Evolutionary conservation across 345 rosid genomes (phyloP).

Genomic region (Hypericum androsaemum): DNA sequence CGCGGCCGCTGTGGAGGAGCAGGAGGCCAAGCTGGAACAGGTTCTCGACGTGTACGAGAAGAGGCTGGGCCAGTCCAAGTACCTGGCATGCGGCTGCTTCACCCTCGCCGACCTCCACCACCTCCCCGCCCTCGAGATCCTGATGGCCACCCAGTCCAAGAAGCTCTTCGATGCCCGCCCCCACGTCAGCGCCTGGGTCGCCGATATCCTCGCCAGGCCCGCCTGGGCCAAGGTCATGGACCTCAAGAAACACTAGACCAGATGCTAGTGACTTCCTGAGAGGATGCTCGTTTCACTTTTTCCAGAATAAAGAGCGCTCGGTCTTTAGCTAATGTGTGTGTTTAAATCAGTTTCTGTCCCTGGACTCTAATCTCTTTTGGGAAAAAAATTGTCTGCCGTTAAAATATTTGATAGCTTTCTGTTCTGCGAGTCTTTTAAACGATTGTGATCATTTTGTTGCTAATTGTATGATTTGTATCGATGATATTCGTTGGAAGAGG

Average conservation of each 20-base stretch:
- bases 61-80: constrained; percentile 11
- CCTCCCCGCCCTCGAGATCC: constrained; percentile 10
- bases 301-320: too few species aligned
- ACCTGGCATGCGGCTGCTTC: constrained; percentile 11
- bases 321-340: too few species aligned
- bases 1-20: not conserved
- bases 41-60: constrained; percentile 11
- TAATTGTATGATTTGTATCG: too few species aligned
- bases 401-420: too few species aligned
- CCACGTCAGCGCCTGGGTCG: constrained; percentile 26
- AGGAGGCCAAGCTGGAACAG: not conserved
- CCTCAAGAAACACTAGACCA: constrained; percentile 12
- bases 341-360: too few species aligned
- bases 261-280: too few species aligned
- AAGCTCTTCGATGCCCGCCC: constrained; percentile 21
- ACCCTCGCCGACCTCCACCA: constrained; percentile 14
- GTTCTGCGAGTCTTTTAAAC: too few species aligned
- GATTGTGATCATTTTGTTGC: too few species aligned
- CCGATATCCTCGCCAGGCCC: constrained; percentile 25
- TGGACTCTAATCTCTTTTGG: too few species aligned
- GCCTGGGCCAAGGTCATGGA: constrained; percentile 49
- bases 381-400: too few species aligned
- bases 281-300: too few species aligned
- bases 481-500: too few species aligned
- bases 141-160: constrained; percentile 5